Base-by-base conservation (phyloP, 163 green algal species). In the Scenedesmus sp. region DNA sequence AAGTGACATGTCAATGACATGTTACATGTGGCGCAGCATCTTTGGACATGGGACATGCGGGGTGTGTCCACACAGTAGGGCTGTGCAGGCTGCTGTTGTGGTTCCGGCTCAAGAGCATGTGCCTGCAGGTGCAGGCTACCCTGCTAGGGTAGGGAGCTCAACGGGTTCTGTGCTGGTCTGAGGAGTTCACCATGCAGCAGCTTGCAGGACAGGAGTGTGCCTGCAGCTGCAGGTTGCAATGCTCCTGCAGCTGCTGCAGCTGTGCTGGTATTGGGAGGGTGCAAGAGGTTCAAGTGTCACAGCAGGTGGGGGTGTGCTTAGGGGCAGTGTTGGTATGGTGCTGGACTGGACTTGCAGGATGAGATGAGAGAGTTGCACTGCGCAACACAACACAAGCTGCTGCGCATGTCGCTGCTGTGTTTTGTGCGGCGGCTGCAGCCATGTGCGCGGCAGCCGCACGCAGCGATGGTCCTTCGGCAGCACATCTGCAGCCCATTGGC, bases 1-100 rank as follows among this genome's bases (percentile, higher is more conserved):
- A 37, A 76, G 3, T 37, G 95, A 92, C 53, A 33, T 88, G 43
- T 35, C 35, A 73, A 24, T 73, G 9, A 76, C 65, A 76, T 76
- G 65, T 76, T 76, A 76, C 65, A 70, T 33, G 56, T 70, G 56
- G 30, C 6, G 9, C 12, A n/a, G n/a, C n/a, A n/a, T n/a, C n/a
- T n/a, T n/a, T n/a, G 20, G 9, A 61, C 51, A n/a, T n/a, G n/a
- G n/a, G n/a, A n/a, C n/a, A n/a, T n/a, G n/a, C n/a, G n/a, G n/a
- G n/a, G 20, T 70, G 56, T n/a, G n/a, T n/a, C n/a, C n/a, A n/a
- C n/a, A n/a, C n/a, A n/a, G n/a, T n/a, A n/a, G 22, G 56, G 56
- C 56, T n/a, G 56, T 3, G 22, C 56, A 70, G 56, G 56, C n/a
- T 43, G 70, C 70, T 80, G 5, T 13, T 80, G 70, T 80, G 70